Percentiles rank a stretch among this genome's conserved stretches.
These are phyloP conservation scores for Candida michaelii DNA, from an alignment of 805 yeast genomes.

Conservation along the genomic window DNA sequence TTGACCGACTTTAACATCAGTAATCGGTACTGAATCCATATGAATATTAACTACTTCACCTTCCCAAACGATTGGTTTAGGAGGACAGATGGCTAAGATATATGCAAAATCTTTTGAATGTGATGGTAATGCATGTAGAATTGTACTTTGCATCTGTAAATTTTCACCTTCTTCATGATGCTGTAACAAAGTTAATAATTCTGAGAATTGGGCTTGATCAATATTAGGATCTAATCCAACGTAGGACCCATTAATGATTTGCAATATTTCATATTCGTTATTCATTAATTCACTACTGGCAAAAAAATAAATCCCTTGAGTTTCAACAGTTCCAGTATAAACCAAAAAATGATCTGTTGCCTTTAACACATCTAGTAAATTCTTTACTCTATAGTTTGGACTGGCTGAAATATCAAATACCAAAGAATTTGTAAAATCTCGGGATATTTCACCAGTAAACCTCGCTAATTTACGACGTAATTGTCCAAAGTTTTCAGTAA, in stretches of 20 bases:
- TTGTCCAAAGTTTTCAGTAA: constrained; percentile 70
- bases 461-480: constrained; percentile 80
- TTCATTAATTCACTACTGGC: constrained; percentile 62
- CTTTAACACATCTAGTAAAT: constrained; percentile 56
- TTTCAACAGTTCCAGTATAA: constrained; percentile 69
- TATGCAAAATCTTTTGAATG: constrained; percentile 49
- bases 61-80: constrained; percentile 88
- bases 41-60: constrained; percentile 67
- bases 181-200: constrained; percentile 21
- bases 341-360: constrained; percentile 74
- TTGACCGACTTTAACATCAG: constrained; percentile 66
- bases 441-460: constrained; percentile 65
- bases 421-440: constrained; percentile 72
- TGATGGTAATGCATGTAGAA: constrained; percentile 18
- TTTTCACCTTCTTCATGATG: constrained; percentile 20
- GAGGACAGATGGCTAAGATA: constrained; percentile 70
- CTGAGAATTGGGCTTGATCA: constrained; percentile 26
- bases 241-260: constrained; percentile 39
- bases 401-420: constrained; percentile 50
- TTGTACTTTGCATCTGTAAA: constrained; percentile 12
- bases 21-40: constrained; percentile 45
- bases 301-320: constrained; percentile 75
- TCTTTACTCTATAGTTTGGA: constrained; percentile 46
- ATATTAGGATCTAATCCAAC: constrained; percentile 37
- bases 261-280: constrained; percentile 38